These are phyloP conservation scores for Leccinum subtestaceum DNA, from an alignment of 768 basidiomycete genomes.

Conservation along the genomic window DNA sequence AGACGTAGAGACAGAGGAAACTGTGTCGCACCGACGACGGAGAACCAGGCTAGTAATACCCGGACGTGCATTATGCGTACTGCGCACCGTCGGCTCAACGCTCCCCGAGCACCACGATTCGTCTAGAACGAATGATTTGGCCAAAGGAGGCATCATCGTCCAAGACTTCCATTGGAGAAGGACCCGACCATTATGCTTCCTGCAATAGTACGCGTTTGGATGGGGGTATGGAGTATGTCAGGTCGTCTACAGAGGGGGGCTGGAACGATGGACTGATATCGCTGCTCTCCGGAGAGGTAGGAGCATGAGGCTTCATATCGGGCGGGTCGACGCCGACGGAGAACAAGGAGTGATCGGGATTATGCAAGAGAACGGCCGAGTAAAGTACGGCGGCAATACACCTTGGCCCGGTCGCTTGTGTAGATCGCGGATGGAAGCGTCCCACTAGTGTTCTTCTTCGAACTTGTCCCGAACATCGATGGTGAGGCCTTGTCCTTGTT, in stretches of 20 bases:
- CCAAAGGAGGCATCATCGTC: conserved; percentile 57
- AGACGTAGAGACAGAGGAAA: not conserved
- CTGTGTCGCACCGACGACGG: conserved; percentile 3
- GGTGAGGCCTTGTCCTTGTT: no score
- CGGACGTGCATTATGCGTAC: conserved; percentile 6
- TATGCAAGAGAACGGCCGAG: conserved; percentile 58
- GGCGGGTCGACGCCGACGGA: conserved; percentile 48
- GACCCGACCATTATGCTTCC: conserved; percentile 81
- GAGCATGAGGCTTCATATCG: conserved; percentile 26
- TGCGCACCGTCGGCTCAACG: not conserved
- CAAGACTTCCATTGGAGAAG: conserved; percentile 70
- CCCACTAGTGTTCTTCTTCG: conserved; percentile 10
- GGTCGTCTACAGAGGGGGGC: conserved; percentile 58
- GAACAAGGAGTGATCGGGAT: conserved; percentile 70
- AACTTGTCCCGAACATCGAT: no score
- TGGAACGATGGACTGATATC: conserved; percentile 14
- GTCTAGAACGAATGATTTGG: conserved; percentile 45
- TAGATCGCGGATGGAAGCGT: conserved; percentile 43
- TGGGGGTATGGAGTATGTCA: conserved; percentile 68
- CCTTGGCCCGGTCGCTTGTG: conserved; percentile 65
- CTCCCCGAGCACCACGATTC: not conserved
- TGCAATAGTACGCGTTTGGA: conserved; percentile 80
- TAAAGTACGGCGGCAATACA: conserved; percentile 61
- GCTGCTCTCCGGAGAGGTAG: conserved; percentile 21
- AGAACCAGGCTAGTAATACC: not conserved